Evolutionary conservation across 805 yeast genomes (phyloP), one percentile per base, ranked within the genome.

Genomic region (Saccharomycodes ludwigii): DNA sequence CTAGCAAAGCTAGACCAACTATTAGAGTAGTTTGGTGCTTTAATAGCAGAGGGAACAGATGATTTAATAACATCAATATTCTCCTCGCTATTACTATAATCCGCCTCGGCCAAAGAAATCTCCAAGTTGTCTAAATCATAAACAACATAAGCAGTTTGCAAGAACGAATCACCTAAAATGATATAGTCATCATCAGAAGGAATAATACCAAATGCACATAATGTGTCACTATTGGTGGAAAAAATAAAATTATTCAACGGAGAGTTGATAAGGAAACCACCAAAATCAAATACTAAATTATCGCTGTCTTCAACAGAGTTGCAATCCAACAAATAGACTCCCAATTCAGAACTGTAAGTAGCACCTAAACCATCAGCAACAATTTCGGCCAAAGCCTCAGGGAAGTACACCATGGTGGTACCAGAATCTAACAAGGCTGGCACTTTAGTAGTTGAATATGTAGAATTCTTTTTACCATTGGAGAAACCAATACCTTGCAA

Each of bases 131-230:
- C 73, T 29, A 73, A 46, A 48, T 74, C 76, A 36, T 61, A 74
- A 28, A 71, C 76, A 24, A 65, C 59, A 41, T 73, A 73, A 1
- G 68, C 70, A 18, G 63, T 49, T 37, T 67, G 57, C 35, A 74
- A 46, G 49, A 74, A 67, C 4, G 66, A 54, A 46, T 71, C 76
- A 30, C 80, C 80, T 12, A 71, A 48, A 6, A 65, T 60, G 35
- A 59, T 50, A 2, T 53, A 36, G 18, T 56, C 56, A 27, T 27
- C 24, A 6, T 9, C 15, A 18, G 19, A 32, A 14, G 46, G 38
- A 23, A 56, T 39, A 2, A 68, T 40, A 2, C 66, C 72, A 25
- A 70, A 46, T 1, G 62, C 68, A 54, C 76, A 71, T 16, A 52
- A 46, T 3, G 46, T 41, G 1, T 54, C 47, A 5, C 44, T 40